Base-by-base conservation (phyloP, 2,329 filamentous ascomycete species). In the Fusarium globosum region DNA sequence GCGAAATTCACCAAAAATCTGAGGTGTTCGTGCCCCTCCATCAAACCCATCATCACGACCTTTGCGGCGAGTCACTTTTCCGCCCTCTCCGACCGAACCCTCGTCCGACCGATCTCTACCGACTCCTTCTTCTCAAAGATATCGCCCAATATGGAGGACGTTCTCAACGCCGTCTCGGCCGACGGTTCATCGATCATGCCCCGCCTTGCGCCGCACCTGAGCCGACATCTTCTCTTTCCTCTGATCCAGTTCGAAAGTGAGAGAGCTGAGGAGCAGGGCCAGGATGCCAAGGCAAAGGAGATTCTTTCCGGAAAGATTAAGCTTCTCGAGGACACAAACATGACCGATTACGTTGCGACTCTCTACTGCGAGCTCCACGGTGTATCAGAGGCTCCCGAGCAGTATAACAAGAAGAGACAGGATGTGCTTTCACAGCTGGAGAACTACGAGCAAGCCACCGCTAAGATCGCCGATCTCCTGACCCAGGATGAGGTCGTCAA, bases 261-360 rank as follows among this genome's bases (percentile, higher is more conserved):
- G 81, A 91, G 94, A 83, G 92, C 97, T 76, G 92, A 95, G 82
- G 93, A 95, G 80, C 89, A 91, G 77, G 89, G 88, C 79, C 86
- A 89, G 69, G 85, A 86, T 71, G 84, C 81, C 43, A 85, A 88
- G 83, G 85, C 89, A 63, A 87, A 87, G 79, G 92, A 95, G 82
- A 92, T 97, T 79, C 92, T 92, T 73, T 90, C 93, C 81, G 91
- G 95, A 79, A 97, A 97, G 85, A 97, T 96, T 83, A 92, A 96
- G 85, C 91, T 99, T 67, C 91, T 99, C 77, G 96, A 97, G 87
- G 92, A 95, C 83, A 98, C 96, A 80, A 98, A 98, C 88, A 99
- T 99, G 96, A 96, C 93, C 80, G 96, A 99, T 85, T 99, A 97
- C 83, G 94, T 98, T 61, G 95, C 95, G 80, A 93, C 92, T 80